Percentiles rank a stretch among this genome's conserved stretches.
These are phyloP conservation scores for Gonium pectorale DNA, from an alignment of 139 green algal species.

Conservation along the genomic window DNA sequence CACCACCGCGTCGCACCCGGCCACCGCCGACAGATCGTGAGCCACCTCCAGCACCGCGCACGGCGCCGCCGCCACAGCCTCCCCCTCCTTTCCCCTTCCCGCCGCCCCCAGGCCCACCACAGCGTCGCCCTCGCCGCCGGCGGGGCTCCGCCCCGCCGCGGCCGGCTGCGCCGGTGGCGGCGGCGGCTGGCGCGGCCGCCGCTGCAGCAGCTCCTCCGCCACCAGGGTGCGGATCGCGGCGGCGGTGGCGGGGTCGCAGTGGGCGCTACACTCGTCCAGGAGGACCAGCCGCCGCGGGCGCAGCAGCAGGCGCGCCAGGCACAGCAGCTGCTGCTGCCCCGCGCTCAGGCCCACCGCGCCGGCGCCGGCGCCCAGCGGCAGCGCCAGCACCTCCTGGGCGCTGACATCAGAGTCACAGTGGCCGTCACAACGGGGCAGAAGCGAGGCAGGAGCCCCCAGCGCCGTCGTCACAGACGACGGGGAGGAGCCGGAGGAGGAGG, in stretches of 20 bases:
- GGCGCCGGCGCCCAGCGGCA: constrained; percentile 36
- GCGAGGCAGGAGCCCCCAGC: neutral
- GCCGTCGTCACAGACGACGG: neutral
- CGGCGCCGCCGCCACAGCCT: neutral
- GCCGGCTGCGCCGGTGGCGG: neutral
- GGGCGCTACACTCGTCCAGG: constrained; percentile 79
- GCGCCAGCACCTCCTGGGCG: constrained; percentile 25
- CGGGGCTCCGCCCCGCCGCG: too few species aligned
- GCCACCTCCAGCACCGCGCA: constrained; percentile 80
- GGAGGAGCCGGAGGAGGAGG: too few species aligned
- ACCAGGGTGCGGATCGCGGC: constrained; percentile 65
- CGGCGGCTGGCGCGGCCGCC: constrained; percentile 1
- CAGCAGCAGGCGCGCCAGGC: constrained; percentile 80
- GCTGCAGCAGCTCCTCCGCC: neutral
- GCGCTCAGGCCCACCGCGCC: constrained; percentile 44
- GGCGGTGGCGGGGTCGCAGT: constrained; percentile 70
- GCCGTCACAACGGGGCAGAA: neutral
- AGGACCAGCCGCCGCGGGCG: constrained; percentile 64
- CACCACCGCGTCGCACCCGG: constrained; percentile 62
- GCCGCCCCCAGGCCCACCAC: too few species aligned
- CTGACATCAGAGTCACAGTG: neutral
- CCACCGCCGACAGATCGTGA: constrained; percentile 68
- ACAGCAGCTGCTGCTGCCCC: constrained; percentile 87
- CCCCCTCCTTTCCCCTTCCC: neutral
- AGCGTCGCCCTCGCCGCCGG: too few species aligned